phyloP scores from a whole-genome alignment of 208 protist genomes.

The Herpetomonas tarakana region DNA sequence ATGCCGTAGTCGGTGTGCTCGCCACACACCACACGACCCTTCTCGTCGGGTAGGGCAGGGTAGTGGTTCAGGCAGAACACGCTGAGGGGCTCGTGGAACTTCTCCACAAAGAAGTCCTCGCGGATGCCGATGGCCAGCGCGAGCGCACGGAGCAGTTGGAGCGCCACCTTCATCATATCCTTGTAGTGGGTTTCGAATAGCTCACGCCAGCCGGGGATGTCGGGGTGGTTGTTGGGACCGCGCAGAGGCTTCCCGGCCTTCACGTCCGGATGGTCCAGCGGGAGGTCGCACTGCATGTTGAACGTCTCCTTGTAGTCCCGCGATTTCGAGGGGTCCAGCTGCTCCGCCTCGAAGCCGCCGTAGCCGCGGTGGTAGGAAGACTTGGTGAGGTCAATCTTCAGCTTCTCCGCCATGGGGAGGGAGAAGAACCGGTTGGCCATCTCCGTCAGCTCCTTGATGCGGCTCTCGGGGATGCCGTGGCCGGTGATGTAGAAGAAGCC shows the following conservation, averaged over 20 bases:
- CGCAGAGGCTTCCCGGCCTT: constrained; percentile 50
- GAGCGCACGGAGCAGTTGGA: constrained; percentile 54
- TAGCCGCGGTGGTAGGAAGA: constrained; percentile 57
- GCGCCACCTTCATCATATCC: constrained; percentile 48
- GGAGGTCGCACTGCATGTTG: constrained; percentile 57
- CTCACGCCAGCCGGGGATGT: constrained; percentile 46
- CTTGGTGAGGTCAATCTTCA: constrained; percentile 67
- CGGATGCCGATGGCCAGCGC: constrained; percentile 51
- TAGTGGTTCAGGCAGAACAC: constrained; percentile 81
- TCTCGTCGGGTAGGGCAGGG: constrained; percentile 41
- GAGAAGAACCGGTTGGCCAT: constrained; percentile 59
- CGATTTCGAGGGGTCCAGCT: constrained; percentile 49
- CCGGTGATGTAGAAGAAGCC: constrained; percentile 86
- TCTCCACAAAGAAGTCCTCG: constrained; percentile 52
- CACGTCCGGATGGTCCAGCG: constrained; percentile 53
- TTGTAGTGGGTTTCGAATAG: constrained; percentile 58
- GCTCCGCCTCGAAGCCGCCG: constrained; percentile 43
- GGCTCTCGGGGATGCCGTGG: constrained; percentile 46
- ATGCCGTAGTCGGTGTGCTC: constrained; percentile 83
- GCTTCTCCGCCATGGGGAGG: constrained; percentile 59
- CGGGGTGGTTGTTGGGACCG: constrained; percentile 63
- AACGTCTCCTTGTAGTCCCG: constrained; percentile 72
- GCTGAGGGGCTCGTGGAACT: constrained; percentile 64
- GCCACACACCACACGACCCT: constrained; percentile 50
- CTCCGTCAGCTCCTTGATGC: constrained; percentile 36